Evolutionary conservation across 2,329 filamentous ascomycete genomes (phyloP).

Genomic region (Trichoderma sp.): DNA sequence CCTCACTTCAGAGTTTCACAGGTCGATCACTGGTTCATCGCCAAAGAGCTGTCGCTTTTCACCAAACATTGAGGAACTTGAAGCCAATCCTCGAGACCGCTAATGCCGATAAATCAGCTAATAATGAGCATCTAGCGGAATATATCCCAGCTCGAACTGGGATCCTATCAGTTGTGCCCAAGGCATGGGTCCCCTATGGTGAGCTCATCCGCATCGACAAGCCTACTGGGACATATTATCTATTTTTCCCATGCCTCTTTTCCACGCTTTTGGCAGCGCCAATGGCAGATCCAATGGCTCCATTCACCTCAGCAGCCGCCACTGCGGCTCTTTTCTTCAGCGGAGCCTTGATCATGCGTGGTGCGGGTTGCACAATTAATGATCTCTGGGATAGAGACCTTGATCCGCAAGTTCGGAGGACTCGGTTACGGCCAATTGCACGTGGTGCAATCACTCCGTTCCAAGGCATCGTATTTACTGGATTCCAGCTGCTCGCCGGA

Average conservation of each 20-base stretch:
- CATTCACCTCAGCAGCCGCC: conserved; percentile 61
- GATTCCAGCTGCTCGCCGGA: conserved; percentile 71
- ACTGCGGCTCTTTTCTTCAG: conserved; percentile 71
- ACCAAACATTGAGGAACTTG: conserved; percentile 28
- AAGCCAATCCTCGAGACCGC: conserved; percentile 23
- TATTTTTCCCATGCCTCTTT: conserved; percentile 84
- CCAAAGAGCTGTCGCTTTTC: conserved; percentile 29
- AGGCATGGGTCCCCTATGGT: conserved; percentile 74
- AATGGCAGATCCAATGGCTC: conserved; percentile 60
- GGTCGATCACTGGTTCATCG: conserved; percentile 23
- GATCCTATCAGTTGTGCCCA: conserved; percentile 68
- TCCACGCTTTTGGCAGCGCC: conserved; percentile 79
- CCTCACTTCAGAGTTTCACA: background rate
- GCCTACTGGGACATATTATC: conserved; percentile 78
- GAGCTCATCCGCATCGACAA: conserved; percentile 82
- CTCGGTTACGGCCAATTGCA: conserved; percentile 76
- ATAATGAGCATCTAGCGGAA: conserved; percentile 24
- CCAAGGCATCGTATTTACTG: conserved; percentile 72
- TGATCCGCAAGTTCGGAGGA: conserved; percentile 76
- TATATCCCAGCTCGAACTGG: conserved; percentile 74
- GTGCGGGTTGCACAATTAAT: conserved; percentile 86
- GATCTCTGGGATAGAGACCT: conserved; percentile 89
- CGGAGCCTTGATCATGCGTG: conserved; percentile 81
- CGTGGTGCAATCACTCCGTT: conserved; percentile 73
- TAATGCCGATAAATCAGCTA: background rate